These are phyloP conservation scores for Boletellus ananiceps DNA, from an alignment of 768 basidiomycete genomes.

Conservation along the genomic window DNA sequence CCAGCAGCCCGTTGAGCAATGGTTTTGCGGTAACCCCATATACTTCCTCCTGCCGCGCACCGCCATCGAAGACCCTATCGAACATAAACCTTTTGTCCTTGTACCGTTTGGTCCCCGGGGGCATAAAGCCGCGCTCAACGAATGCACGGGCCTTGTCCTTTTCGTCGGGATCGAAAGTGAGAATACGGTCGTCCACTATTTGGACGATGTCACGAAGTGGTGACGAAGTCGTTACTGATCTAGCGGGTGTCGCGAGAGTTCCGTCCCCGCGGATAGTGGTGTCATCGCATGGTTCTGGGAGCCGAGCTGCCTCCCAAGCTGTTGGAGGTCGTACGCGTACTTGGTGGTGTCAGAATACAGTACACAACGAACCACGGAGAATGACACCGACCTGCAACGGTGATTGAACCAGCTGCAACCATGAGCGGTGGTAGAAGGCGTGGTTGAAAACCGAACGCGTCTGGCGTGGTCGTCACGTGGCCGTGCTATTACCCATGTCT, in stretches of 20 bases:
- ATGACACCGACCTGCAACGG: constrained; percentile 62
- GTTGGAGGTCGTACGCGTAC: constrained; percentile 91
- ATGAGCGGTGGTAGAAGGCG: constrained; percentile 34
- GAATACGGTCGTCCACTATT: constrained; percentile 88
- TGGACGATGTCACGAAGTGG: constrained; percentile 75
- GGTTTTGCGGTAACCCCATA: constrained; percentile 85
- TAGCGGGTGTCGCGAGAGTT: constrained; percentile 67
- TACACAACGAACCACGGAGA: not conserved
- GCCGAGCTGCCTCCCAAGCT: constrained; percentile 76
- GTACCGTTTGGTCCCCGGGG: constrained; percentile 87
- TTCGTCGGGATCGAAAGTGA: constrained; percentile 95
- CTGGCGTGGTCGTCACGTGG: constrained; percentile 25
- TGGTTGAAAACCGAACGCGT: constrained; percentile 32
- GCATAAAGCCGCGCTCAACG: constrained; percentile 78
- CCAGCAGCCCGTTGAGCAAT: constrained; percentile 76
- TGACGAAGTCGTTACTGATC: constrained; percentile 47
- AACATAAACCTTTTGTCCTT: constrained; percentile 98
- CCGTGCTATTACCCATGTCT: constrained; percentile 11
- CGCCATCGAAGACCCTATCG: constrained; percentile 84
- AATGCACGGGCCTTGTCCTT: constrained; percentile 77
- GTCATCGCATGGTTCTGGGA: constrained; percentile 73
- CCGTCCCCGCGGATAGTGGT: constrained; percentile 76
- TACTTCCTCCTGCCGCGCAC: constrained; percentile 79
- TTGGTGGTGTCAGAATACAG: constrained; percentile 30
- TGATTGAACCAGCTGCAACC: constrained; percentile 85